A percentile compares a stretch with the other conserved stretches of the same genome.
Conservation (phyloP, 345 rosid species). For the Sisymbrium irio region DNA sequence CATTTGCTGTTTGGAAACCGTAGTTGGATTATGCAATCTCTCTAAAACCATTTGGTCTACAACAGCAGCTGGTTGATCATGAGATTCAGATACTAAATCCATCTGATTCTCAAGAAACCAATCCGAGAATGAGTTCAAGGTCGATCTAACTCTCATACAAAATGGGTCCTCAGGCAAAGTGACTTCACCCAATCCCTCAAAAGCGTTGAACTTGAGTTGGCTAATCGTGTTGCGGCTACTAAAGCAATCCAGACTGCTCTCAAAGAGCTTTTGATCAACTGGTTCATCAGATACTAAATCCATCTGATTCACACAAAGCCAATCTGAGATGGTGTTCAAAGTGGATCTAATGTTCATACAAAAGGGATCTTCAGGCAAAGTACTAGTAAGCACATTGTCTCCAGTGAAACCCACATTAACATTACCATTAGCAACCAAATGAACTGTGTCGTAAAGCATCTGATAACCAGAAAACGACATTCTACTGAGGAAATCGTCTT, state of each 20-base stretch:
- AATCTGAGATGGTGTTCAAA: constrained; percentile 18
- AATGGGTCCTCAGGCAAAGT: constrained; percentile 31
- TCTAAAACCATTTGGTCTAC: neutral
- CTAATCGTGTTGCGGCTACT: neutral
- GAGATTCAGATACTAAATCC: constrained; percentile 6
- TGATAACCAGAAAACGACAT: neutral
- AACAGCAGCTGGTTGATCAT: neutral
- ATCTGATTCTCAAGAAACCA: constrained; percentile 23
- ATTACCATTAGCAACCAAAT: neutral
- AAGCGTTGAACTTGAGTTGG: neutral
- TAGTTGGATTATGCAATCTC: neutral
- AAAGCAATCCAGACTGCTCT: neutral
- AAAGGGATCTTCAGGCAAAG: constrained; percentile 35
- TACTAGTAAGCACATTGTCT: neutral
- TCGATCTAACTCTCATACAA: constrained; percentile 22
- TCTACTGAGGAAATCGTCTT: neutral
- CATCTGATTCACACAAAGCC: constrained; percentile 23
- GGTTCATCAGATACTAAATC: constrained; percentile 7
- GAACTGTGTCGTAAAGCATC: neutral
- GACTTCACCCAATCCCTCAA: neutral
- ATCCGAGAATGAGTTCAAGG: neutral
- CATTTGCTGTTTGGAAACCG: neutral
- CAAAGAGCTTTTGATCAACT: neutral
- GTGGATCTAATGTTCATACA: constrained; percentile 28
- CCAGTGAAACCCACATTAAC: neutral